Evolutionary conservation across 202 grass and related monocot genomes (phyloP).

Genomic region (Elaeis oleifera): DNA sequence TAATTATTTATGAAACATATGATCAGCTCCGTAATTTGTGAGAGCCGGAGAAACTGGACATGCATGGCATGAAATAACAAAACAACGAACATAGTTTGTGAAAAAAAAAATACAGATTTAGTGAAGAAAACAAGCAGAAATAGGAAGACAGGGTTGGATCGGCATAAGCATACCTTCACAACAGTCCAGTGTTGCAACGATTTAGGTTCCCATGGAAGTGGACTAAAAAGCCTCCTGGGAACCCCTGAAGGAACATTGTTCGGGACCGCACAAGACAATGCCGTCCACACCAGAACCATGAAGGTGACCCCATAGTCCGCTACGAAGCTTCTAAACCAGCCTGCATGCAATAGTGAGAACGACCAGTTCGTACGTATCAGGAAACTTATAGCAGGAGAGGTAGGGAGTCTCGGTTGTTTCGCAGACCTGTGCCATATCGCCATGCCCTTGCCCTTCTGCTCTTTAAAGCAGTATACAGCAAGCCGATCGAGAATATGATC

Average conservation of each 20-base stretch:
- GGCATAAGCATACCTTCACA: slow-evolving; percentile 31
- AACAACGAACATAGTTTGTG: too few relatives aligned
- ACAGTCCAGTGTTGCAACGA: slow-evolving; percentile 70
- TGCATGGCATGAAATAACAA: too few relatives aligned
- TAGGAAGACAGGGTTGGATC: too few relatives aligned
- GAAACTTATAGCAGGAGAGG: not conserved
- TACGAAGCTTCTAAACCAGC: slow-evolving; percentile 71
- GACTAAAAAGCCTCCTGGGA: slow-evolving; percentile 68
- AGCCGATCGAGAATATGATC: slow-evolving; percentile 65
- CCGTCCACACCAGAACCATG: slow-evolving; percentile 87
- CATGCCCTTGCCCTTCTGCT: slow-evolving; percentile 66
- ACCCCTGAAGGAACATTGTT: slow-evolving; percentile 53
- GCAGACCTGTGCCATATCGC: slow-evolving; percentile 60
- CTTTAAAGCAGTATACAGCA: slow-evolving; percentile 56
- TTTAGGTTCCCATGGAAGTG: slow-evolving; percentile 76
- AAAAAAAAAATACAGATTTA: too few relatives aligned
- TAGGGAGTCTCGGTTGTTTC: not conserved
- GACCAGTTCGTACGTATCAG: not conserved
- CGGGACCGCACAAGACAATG: slow-evolving; percentile 59
- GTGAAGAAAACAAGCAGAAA: too few relatives aligned
- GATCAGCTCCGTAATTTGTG: too few relatives aligned
- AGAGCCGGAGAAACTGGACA: too few relatives aligned
- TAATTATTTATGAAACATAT: not conserved
- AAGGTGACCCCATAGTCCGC: slow-evolving; percentile 89
- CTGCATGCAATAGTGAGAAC: slow-evolving; percentile 25